Evolutionary conservation across 2,329 filamentous ascomycete genomes (phyloP), one percentile per base, ranked within the genome.

Genomic region (Ceratocystis lukuohia): DNA sequence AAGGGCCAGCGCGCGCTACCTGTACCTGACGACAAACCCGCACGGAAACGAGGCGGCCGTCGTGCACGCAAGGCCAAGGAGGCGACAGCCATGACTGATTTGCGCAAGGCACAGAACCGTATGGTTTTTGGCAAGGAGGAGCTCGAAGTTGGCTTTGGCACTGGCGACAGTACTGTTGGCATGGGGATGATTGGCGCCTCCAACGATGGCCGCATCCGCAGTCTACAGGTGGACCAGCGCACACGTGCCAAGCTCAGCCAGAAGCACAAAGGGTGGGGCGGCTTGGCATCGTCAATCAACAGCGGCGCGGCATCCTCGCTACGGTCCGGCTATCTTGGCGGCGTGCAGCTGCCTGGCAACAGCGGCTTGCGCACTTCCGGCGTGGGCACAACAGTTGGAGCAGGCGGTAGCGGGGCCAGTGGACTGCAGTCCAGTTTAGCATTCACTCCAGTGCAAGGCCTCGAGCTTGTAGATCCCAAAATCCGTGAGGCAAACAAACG

Each of bases 61-160:
- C 82, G 91, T 70, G 94, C 92, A 12, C 82, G 94, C 67, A 96
- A 96, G 76, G 93, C 93, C 68, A 99, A 99, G 81, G 94, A 96
- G 76, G 92, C 93, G 3, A 90, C 90, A 5, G 93, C 94, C 68
- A 96, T 96, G 91, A 99, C 94, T 0, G 94, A 99, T 66, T 80
- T 99, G 37, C 87, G 92, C 70, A 96, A 97, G 75, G 91, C 91
- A 3, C 94, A 97, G 76, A 99, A 99, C 77, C 85, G 94, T 65
- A 88, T 99, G 84, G 91, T 87, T 0, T 99, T 99, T 73, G 92
- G 92, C 67, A 94, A 96, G 74, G 93, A 97, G 75, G 94, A 99
- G 76, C 87, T 85, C 71, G 94, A 99, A 76, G 87, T 94, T 0
- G 93, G 92, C 41, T 97, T 95, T 74, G 93, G 91, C 45, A 85